Conservation (phyloP, 257 asterid genomes). For the Asclepias syriaca region DNA sequence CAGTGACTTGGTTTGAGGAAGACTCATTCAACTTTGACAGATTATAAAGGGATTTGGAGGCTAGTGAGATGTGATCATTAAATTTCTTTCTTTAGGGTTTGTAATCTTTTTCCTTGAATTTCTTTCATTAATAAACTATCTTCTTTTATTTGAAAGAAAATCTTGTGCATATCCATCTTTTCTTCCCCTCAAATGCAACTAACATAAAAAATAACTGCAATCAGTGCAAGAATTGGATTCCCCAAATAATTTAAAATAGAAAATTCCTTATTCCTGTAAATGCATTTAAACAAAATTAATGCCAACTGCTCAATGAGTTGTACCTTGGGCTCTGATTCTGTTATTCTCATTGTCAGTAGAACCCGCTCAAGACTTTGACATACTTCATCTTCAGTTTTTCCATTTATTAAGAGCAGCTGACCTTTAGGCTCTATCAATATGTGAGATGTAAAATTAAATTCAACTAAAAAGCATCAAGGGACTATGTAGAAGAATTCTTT, state of each 20-base stretch:
- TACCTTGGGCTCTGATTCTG: constrained; percentile 89
- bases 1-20: not conserved
- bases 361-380: constrained; percentile 86
- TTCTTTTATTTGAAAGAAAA: not conserved
- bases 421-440: constrained; percentile 89
- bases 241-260: not conserved
- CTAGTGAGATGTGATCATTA: not conserved
- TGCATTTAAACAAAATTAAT: constrained; percentile 1
- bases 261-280: not conserved
- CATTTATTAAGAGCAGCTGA: constrained; percentile 88
- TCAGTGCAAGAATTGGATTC: not conserved
- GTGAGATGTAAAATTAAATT: constrained; percentile 9
- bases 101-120: not conserved
- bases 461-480: not conserved
- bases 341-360: constrained; percentile 89
- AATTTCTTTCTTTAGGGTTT: not conserved
- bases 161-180: not conserved
- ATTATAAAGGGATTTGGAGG: too few relatives aligned
- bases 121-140: not conserved
- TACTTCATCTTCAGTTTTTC: constrained; percentile 94
- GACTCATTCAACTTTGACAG: too few relatives aligned
- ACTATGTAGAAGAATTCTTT: not conserved
- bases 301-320: not conserved
- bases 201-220: not conserved
- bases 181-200: not conserved